Percentiles rank a stretch among this genome's conserved stretches.
Conservation (phyloP, 495 filamentous ascomycete genomes). For the Penicillium dipodomyicola region DNA sequence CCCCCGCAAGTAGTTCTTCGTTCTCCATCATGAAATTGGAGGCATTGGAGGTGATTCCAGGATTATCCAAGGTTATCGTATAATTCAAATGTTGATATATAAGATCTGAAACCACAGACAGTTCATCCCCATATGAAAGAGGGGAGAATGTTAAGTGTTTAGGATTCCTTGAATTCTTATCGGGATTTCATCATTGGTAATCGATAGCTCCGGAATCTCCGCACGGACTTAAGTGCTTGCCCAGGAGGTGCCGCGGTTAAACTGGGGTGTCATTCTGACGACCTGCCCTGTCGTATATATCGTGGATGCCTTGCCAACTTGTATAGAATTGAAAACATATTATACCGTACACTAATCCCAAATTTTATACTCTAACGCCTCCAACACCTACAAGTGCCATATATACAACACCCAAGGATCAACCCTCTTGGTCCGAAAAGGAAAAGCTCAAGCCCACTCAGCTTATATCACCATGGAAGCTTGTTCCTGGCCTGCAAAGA, state of each 20-base stretch:
- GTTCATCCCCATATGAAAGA: not conserved
- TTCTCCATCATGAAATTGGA: conserved; percentile 25
- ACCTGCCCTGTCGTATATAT: not conserved
- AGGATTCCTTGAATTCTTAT: not conserved
- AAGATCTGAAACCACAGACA: not conserved
- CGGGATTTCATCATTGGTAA: not conserved
- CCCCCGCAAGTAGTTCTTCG: conserved; percentile 26
- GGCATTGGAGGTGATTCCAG: not conserved
- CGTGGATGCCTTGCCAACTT: too few relatives aligned
- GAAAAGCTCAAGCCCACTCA: not conserved
- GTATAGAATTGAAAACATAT: not conserved
- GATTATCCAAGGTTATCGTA: not conserved
- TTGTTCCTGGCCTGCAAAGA: conserved; percentile 62
- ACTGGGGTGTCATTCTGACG: not conserved
- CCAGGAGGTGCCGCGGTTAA: not conserved
- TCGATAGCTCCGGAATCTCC: conserved; percentile 1
- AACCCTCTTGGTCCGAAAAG: not conserved
- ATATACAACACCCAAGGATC: conserved; percentile 2
- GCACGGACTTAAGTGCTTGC: not conserved
- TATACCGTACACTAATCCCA: conserved; percentile 4
- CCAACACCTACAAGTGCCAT: not conserved
- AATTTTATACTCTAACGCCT: conserved; percentile 8
- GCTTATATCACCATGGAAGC: conserved; percentile 37
- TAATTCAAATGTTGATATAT: conserved; percentile 2
- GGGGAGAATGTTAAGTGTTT: not conserved